These are phyloP conservation scores for Stemphylium lycopersici DNA, from an alignment of 2,329 filamentous ascomycete species.

Conservation along the genomic window DNA sequence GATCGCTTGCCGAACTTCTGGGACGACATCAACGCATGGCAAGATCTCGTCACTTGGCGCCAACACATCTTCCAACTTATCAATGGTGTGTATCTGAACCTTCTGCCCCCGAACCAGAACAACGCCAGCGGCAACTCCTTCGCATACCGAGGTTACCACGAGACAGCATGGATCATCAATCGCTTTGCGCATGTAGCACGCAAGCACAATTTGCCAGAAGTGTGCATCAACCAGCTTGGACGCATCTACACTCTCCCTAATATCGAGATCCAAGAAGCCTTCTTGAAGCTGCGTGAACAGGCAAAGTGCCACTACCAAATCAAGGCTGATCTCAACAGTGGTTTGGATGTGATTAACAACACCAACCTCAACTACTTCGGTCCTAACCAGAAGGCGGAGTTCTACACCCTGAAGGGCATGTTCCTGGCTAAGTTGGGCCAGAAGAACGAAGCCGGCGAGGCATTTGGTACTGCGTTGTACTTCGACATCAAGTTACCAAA, in stretches of 20 bases:
- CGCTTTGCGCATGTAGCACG: constrained; percentile 96
- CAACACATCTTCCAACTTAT: constrained; percentile 99
- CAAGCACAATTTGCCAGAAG: constrained; percentile 94
- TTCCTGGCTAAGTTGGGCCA: constrained; percentile 94
- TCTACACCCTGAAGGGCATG: constrained; percentile 99
- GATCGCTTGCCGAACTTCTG: constrained; percentile 96
- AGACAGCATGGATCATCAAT: constrained; percentile 99
- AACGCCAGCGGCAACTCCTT: constrained; percentile 90
- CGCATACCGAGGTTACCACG: constrained; percentile 95
- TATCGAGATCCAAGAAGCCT: constrained; percentile 99
- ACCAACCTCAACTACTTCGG: constrained; percentile 99
- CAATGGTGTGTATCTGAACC: constrained; percentile 87
- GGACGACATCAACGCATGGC: constrained; percentile 99
- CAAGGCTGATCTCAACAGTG: constrained; percentile 85
- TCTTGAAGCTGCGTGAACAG: constrained; percentile 97
- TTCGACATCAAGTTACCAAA: constrained; percentile 96
- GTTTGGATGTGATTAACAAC: constrained; percentile 98
- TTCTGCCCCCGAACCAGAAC: constrained; percentile 76
- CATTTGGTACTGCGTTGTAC: constrained; percentile 92
- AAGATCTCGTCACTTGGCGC: constrained; percentile 98
- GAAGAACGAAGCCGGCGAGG: constrained; percentile 88
- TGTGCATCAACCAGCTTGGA: constrained; percentile 95
- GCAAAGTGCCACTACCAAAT: constrained; percentile 99
- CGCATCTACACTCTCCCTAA: constrained; percentile 98
- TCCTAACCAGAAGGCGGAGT: constrained; percentile 93